Conservation (phyloP, 2,329 filamentous ascomycete species). For the Aureobasidium sp. region DNA sequence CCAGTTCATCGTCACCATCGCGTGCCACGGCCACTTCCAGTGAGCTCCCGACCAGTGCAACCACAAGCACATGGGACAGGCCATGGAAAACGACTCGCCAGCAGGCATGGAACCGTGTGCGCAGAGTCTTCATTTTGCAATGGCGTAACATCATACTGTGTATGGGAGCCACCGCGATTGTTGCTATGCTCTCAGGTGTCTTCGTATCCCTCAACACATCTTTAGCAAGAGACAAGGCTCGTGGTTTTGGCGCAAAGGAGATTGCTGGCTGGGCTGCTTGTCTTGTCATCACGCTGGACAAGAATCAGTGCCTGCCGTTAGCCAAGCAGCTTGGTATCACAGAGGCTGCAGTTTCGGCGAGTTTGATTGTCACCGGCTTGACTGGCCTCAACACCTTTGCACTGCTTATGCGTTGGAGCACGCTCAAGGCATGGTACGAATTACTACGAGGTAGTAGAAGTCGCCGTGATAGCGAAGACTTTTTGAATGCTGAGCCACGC, state of each 20-base stretch:
- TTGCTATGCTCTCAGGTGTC: constrained; percentile 74
- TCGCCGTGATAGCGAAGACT: not conserved
- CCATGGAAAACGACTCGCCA: constrained; percentile 12
- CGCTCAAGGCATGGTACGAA: constrained; percentile 69
- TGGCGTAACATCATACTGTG: constrained; percentile 80
- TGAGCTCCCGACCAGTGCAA: constrained; percentile 9
- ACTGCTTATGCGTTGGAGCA: constrained; percentile 67
- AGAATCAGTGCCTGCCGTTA: constrained; percentile 53
- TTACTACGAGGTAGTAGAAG: constrained; percentile 32
- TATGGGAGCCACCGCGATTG: constrained; percentile 68
- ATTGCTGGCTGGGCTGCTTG: constrained; percentile 60
- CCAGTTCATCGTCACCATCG: not conserved
- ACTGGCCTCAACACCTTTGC: constrained; percentile 74
- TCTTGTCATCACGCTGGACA: constrained; percentile 50
- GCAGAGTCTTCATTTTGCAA: constrained; percentile 68
- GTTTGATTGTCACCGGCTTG: constrained; percentile 66
- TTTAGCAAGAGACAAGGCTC: constrained; percentile 40
- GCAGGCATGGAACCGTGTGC: constrained; percentile 57
- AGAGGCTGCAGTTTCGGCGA: constrained; percentile 62
- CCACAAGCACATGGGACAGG: constrained; percentile 1
- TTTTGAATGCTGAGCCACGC: not conserved
- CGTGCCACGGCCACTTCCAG: not conserved
- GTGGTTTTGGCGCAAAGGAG: constrained; percentile 34
- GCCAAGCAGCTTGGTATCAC: constrained; percentile 57
- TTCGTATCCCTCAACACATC: constrained; percentile 70